phyloP scores from a whole-genome alignment of 2,329 filamentous ascomycete genomes.

The Aureobasidium vineae region DNA sequence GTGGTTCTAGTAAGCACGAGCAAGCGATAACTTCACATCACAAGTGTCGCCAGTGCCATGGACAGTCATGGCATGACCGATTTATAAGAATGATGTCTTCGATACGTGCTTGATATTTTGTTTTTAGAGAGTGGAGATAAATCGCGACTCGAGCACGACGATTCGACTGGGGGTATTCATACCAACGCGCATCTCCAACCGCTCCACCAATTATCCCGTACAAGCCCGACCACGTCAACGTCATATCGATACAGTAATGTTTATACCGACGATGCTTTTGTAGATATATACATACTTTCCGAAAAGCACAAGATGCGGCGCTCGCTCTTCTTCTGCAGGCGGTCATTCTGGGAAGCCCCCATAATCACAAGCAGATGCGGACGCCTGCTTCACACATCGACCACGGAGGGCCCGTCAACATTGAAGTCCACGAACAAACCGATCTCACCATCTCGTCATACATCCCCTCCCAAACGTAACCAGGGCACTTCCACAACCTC shows the following conservation, averaged over 20 bases:
- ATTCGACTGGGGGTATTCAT: neutral
- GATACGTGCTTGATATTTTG: no score
- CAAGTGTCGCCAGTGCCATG: neutral
- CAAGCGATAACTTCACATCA: no score
- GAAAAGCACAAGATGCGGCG: neutral
- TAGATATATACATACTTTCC: neutral
- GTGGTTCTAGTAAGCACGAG: neutral
- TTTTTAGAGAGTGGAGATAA: neutral
- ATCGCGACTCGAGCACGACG: neutral
- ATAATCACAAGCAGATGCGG: neutral
- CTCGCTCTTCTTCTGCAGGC: neutral
- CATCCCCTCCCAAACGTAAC: neutral
- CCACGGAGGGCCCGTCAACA: neutral
- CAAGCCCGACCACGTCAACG: neutral
- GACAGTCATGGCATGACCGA: neutral
- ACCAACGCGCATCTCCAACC: neutral
- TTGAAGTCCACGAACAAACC: constrained; percentile 1
- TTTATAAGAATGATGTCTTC: neutral
- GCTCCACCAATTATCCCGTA: neutral
- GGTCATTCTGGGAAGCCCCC: neutral
- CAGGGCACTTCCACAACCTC: neutral
- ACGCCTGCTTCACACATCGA: constrained; percentile 10
- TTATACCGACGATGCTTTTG: neutral
- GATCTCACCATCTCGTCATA: neutral
- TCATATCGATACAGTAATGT: constrained; percentile 3